phyloP scores from a whole-genome alignment of 805 yeast genomes.

The Zygotorulaspora danielsina region DNA sequence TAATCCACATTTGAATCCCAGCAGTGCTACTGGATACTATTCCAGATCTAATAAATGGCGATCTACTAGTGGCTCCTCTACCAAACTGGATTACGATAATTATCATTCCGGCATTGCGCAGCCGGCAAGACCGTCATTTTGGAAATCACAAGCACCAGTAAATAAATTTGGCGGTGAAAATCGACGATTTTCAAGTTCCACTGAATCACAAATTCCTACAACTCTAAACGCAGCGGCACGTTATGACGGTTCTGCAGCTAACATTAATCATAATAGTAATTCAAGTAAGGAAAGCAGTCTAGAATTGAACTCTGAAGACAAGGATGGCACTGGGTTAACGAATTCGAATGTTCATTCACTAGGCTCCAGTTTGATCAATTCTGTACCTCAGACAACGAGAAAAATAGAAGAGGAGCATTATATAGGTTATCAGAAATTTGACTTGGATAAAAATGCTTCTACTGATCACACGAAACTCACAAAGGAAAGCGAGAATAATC shows the following conservation, averaged over 20 bases:
- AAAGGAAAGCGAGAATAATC: background rate
- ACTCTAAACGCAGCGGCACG: background rate
- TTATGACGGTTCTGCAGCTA: background rate
- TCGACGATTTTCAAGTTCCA: too few species aligned
- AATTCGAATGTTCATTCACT: constrained; percentile 19
- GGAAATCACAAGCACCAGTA: constrained; percentile 12
- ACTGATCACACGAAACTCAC: background rate
- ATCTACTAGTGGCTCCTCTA: constrained; percentile 8
- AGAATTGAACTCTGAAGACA: constrained; percentile 1
- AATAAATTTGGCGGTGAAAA: constrained; percentile 5
- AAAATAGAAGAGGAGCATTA: constrained; percentile 19
- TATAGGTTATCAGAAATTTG: constrained; percentile 16
- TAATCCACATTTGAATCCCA: background rate
- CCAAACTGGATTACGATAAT: constrained; percentile 10
- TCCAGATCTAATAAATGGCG: constrained; percentile 27
- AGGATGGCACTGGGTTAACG: background rate
- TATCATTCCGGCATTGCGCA: background rate
- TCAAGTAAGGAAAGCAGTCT: constrained; percentile 5
- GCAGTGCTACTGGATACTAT: constrained; percentile 16
- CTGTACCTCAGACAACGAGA: constrained; percentile 28
- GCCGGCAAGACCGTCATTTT: constrained; percentile 13
- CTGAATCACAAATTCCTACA: background rate
- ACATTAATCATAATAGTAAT: background rate
- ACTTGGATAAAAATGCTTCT: constrained; percentile 2
- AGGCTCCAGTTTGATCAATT: constrained; percentile 31